A percentile compares a stretch with the other conserved stretches of the same genome.
These are phyloP conservation scores for Phtheirospermum japonicum DNA, from an alignment of 257 asterid species.

Conservation along the genomic window DNA sequence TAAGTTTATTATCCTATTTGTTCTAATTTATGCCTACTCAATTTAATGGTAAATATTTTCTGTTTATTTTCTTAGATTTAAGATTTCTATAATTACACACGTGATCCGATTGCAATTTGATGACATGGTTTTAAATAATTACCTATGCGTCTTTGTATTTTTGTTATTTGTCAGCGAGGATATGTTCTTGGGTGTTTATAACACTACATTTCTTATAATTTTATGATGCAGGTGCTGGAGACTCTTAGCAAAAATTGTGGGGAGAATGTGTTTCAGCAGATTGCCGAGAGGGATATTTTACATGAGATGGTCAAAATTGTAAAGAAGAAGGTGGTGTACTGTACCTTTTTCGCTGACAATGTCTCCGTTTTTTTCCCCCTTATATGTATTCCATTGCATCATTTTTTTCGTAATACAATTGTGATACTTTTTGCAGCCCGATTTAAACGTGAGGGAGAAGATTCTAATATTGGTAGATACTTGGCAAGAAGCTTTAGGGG, in stretches of 20 bases:
- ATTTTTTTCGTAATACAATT: constrained; percentile 2
- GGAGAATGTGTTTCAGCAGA: constrained; percentile 81
- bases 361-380: background rate
- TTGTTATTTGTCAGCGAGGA: background rate
- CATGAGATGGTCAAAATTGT: constrained; percentile 96
- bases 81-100: background rate
- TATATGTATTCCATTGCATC: constrained; percentile 6
- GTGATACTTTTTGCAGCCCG: constrained; percentile 61
- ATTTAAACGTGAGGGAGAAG: constrained; percentile 92
- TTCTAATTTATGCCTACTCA: background rate
- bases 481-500: constrained; percentile 97
- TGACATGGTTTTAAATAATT: background rate
- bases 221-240: constrained; percentile 79
- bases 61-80: background rate
- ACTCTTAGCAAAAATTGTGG: constrained; percentile 96
- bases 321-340: constrained; percentile 67
- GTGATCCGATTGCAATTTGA: background rate
- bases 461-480: constrained; percentile 79
- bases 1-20: constrained; percentile 40
- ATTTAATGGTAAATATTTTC: constrained; percentile 4
- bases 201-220: constrained; percentile 14
- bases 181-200: background rate
- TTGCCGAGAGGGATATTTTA: constrained; percentile 84
- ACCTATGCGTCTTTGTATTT: background rate
- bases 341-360: constrained; percentile 1